Evolutionary conservation across 345 rosid genomes (phyloP).

Genomic region (Salix udensis): DNA sequence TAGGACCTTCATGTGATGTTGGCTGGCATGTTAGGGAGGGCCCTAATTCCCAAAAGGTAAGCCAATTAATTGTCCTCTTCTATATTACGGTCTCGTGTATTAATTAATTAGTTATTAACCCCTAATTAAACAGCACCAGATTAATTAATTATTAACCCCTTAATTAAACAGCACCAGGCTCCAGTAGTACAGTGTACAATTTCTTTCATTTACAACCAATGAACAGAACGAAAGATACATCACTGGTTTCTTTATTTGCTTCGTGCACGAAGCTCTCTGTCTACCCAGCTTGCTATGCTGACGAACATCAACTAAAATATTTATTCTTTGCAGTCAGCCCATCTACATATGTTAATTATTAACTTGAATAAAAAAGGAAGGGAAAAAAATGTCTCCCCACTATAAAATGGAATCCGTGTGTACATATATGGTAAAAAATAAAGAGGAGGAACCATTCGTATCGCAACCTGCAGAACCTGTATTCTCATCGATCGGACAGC

Average conservation of each 20-base stretch:
- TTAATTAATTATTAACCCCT: not conserved
- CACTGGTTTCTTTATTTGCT: not conserved
- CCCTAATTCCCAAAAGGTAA: not conserved
- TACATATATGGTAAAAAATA: conserved; percentile 6
- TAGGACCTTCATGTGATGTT: conserved; percentile 24
- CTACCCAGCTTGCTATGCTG: not conserved
- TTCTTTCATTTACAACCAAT: conserved; percentile 13
- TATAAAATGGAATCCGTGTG: conserved; percentile 30
- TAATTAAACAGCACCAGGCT: not conserved
- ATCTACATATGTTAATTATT: not conserved
- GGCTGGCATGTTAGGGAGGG: conserved; percentile 15
- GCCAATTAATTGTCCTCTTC: not conserved
- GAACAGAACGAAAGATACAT: conserved; percentile 11
- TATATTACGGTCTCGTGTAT: not conserved
- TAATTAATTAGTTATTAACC: not conserved
- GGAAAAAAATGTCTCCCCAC: conserved; percentile 3
- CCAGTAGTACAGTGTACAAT: not conserved
- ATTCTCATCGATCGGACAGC: not conserved
- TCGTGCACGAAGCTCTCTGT: too few species aligned
- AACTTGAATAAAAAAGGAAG: not conserved
- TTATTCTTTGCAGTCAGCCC: conserved; percentile 1
- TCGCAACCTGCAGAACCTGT: not conserved
- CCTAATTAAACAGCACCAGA: too few species aligned
- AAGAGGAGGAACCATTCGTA: not conserved
- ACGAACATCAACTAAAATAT: not conserved